phyloP scores from a whole-genome alignment of 202 grass and related monocot genomes.

The Zoysia matrella region DNA sequence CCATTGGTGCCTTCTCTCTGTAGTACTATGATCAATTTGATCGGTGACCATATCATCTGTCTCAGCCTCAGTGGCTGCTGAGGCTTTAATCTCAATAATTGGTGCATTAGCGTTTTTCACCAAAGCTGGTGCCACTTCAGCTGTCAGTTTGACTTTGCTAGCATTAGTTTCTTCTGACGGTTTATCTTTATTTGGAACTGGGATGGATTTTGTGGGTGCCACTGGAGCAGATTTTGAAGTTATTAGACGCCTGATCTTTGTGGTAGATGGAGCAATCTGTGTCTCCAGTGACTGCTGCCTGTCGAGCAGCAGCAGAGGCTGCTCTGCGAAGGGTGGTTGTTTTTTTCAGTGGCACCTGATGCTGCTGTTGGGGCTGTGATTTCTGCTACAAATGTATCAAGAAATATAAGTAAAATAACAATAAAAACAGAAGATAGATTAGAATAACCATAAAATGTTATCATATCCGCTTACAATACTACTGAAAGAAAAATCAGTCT shows the following conservation, averaged over 20 bases:
- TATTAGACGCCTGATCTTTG: constrained; percentile 29
- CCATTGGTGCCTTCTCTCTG: constrained; percentile 50
- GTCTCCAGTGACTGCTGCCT: constrained; percentile 19
- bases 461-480: not conserved
- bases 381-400: constrained; percentile 25
- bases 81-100: constrained; percentile 1
- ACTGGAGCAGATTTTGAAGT: constrained; percentile 39
- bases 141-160: not conserved
- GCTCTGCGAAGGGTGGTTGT: constrained; percentile 13
- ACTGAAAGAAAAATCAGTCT: not conserved
- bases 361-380: constrained; percentile 17
- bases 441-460: not conserved
- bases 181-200: constrained; percentile 19
- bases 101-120: not conserved
- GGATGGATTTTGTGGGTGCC: not conserved
- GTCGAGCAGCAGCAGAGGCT: constrained; percentile 18
- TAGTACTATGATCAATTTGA: constrained; percentile 6
- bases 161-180: not conserved
- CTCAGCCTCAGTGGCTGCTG: constrained; percentile 24
- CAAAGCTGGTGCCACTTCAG: constrained; percentile 12
- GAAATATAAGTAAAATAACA: not conserved
- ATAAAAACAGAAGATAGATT: not conserved
- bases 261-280: constrained; percentile 25
- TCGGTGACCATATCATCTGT: constrained; percentile 10
- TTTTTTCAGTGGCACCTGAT: constrained; percentile 17